phyloP scores from a whole-genome alignment of 257 asterid genomes.

The Solanum habrochaites region DNA sequence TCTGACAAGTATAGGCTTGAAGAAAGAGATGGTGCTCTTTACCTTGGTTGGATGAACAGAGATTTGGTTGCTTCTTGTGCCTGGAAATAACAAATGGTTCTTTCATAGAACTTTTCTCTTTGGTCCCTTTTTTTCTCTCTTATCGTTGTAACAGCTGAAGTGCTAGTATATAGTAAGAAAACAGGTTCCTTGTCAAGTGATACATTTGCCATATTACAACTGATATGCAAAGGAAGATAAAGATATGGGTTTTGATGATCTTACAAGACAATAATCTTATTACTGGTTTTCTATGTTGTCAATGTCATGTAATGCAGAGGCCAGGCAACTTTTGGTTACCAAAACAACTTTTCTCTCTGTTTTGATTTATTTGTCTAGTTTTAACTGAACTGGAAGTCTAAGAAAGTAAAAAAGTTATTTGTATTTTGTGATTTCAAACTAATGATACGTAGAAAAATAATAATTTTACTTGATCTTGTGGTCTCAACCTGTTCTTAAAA shows the following conservation, averaged over 20 bases:
- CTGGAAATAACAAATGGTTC: slow-evolving; percentile 43
- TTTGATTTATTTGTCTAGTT: background rate
- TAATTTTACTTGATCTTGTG: background rate
- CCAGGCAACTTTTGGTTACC: background rate
- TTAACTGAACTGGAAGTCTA: background rate
- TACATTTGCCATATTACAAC: background rate
- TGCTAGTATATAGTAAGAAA: background rate
- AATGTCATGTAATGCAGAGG: background rate
- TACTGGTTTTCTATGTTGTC: background rate
- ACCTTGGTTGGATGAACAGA: slow-evolving; percentile 88
- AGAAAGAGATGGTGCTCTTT: slow-evolving; percentile 80
- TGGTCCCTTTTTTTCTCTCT: background rate
- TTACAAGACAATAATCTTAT: background rate
- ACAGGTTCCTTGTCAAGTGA: background rate
- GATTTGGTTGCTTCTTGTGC: slow-evolving; percentile 90
- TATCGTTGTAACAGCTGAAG: background rate
- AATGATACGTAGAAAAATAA: background rate
- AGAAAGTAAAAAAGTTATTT: background rate
- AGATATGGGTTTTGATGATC: background rate
- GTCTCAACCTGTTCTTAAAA: background rate
- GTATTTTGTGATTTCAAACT: background rate
- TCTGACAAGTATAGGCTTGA: slow-evolving; percentile 49
- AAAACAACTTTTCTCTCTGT: background rate
- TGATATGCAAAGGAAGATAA: background rate
- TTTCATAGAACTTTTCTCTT: background rate